Percentiles rank a stretch among this genome's conserved stretches.
These are phyloP conservation scores for Kodamaea fungicola DNA, from an alignment of 1,139 yeast species.

Conservation along the genomic window DNA sequence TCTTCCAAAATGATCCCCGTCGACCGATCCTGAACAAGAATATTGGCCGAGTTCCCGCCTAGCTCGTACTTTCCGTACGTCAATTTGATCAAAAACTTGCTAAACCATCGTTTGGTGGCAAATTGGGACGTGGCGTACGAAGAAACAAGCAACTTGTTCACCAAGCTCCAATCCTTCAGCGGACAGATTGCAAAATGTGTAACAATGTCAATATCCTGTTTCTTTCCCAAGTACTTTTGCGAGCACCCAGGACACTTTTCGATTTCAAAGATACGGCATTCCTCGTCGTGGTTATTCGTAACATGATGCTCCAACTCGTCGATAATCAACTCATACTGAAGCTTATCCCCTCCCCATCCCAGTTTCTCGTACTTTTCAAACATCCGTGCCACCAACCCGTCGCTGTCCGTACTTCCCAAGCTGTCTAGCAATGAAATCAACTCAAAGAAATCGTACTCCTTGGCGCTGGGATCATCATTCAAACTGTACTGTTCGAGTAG, in stretches of 20 bases:
- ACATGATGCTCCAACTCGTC: slow-evolving; percentile 48
- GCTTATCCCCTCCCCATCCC: slow-evolving; percentile 53
- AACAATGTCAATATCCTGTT: slow-evolving; percentile 63
- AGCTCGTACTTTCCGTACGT: slow-evolving; percentile 85
- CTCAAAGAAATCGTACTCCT: slow-evolving; percentile 49
- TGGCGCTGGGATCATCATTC: slow-evolving; percentile 32
- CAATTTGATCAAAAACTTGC: slow-evolving; percentile 74
- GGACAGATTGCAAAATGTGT: slow-evolving; percentile 89
- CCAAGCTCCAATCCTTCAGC: slow-evolving; percentile 71
- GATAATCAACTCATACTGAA: slow-evolving; percentile 56
- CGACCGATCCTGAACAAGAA: slow-evolving; percentile 84
- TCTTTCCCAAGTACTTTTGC: slow-evolving; percentile 53
- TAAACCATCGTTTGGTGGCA: slow-evolving; percentile 88
- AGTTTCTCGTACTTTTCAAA: slow-evolving; percentile 42
- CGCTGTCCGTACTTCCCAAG: slow-evolving; percentile 57
- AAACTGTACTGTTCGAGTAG: slow-evolving; percentile 54
- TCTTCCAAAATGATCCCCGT: slow-evolving; percentile 90
- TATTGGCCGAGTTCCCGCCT: slow-evolving; percentile 92
- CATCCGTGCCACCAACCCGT: slow-evolving; percentile 41
- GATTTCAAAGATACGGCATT: slow-evolving; percentile 50
- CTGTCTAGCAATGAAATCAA: slow-evolving; percentile 57
- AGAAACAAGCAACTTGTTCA: slow-evolving; percentile 61
- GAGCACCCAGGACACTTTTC: slow-evolving; percentile 77
- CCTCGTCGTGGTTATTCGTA: slow-evolving; percentile 14
- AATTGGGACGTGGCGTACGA: slow-evolving; percentile 75